Evolutionary conservation across 129 eudicot genomes (phyloP).

Genomic region (Flaveria ramosissima): DNA sequence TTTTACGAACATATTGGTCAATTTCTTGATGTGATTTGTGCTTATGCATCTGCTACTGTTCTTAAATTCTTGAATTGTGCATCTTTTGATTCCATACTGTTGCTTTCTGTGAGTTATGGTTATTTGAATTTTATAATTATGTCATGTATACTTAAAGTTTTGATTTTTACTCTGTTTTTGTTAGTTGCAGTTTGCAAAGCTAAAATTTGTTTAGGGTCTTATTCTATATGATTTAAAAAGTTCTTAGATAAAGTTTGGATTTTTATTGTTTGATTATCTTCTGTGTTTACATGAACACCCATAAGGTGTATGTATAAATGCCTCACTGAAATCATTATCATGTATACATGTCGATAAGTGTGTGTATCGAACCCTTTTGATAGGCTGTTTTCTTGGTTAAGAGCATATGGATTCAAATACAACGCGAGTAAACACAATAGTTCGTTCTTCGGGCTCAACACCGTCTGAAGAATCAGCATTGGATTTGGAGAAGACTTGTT

Average conservation of each 20-base stretch:
- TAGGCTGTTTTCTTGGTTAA: background rate
- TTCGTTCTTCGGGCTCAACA: conserved; percentile 70
- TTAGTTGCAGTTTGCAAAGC: conserved; percentile 4
- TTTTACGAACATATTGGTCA: background rate
- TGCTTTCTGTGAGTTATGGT: background rate
- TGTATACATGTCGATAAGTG: background rate
- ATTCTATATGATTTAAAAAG: no score
- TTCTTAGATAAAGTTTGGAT: no score
- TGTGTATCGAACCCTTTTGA: background rate
- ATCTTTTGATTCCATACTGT: background rate
- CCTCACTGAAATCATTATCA: conserved; percentile 15
- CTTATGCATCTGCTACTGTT: background rate
- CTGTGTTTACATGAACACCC: background rate
- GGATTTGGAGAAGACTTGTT: conserved; percentile 73
- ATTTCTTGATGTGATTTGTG: background rate
- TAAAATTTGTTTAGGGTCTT: conserved; percentile 17
- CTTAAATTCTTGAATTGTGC: background rate
- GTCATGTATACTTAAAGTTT: background rate
- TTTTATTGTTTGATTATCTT: background rate
- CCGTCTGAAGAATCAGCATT: conserved; percentile 92
- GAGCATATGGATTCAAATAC: background rate
- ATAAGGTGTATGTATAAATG: conserved; percentile 28
- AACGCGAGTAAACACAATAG: conserved; percentile 44
- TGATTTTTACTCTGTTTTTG: conserved; percentile 12
- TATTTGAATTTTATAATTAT: background rate